Percentiles rank a stretch among this genome's conserved stretches.
Evolutionary conservation across 176 grass and related monocot species (phyloP).

Genomic region (Themeda triandra): DNA sequence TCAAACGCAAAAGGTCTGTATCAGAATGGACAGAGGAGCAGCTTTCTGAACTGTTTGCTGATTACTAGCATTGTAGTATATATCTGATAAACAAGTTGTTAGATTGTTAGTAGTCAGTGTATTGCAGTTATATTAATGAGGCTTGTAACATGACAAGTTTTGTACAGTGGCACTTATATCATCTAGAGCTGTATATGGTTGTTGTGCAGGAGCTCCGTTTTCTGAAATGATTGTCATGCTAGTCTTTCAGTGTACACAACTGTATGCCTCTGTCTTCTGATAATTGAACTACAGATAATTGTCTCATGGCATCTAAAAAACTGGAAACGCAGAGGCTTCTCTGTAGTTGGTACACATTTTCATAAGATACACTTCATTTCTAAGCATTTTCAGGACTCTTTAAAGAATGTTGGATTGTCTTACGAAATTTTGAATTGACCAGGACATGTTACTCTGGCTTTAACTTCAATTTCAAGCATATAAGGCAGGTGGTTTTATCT

Average conservation of each 20-base stretch:
- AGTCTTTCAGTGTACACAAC: not conserved
- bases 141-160: not conserved
- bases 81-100: not conserved
- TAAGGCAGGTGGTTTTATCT: too few species aligned
- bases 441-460: not conserved
- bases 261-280: not conserved
- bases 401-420: not conserved
- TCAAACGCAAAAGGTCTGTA: not conserved
- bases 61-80: conserved; percentile 14
- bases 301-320: not conserved
- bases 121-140: not conserved
- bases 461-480: not conserved
- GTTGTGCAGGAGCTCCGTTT: not conserved
- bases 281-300: not conserved
- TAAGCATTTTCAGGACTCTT: not conserved
- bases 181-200: not conserved
- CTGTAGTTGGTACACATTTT: not conserved
- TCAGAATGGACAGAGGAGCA: conserved; percentile 45
- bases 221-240: not conserved
- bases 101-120: not conserved
- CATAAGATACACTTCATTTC: not conserved
- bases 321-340: not conserved
- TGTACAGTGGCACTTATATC: not conserved
- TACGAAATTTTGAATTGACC: not conserved
- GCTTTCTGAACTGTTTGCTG: conserved; percentile 28